Evolutionary conservation across 2,329 filamentous ascomycete species (phyloP).

Genomic region (Aspergillus ustus): DNA sequence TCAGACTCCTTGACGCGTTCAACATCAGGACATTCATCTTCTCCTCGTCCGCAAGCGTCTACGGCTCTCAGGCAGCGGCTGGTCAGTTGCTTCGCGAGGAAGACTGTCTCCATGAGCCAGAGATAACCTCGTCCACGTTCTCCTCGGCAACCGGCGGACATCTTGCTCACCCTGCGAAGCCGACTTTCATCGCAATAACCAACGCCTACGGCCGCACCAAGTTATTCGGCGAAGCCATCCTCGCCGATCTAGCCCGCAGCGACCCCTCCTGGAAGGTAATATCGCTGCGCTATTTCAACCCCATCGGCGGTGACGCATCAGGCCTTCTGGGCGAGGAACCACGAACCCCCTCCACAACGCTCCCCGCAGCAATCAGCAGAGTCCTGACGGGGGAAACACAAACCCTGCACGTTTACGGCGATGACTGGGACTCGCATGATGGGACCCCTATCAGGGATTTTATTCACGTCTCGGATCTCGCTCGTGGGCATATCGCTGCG

Average conservation of each 20-base stretch:
- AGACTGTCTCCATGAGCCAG: conserved; percentile 58
- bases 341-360: conserved; percentile 54
- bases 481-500: conserved; percentile 66
- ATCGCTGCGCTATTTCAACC: not conserved
- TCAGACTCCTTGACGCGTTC: conserved; percentile 61
- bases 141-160: conserved; percentile 46
- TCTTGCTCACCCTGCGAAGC: conserved; percentile 44
- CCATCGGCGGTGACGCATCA: not conserved
- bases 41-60: conserved; percentile 70
- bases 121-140: conserved; percentile 41
- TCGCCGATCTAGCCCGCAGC: conserved; percentile 59
- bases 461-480: conserved; percentile 69
- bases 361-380: conserved; percentile 67
- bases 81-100: conserved; percentile 61
- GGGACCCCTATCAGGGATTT: conserved; percentile 71
- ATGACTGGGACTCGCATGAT: conserved; percentile 68
- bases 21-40: conserved; percentile 70
- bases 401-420: conserved; percentile 64
- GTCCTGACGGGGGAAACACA: conserved; percentile 61
- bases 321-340: not conserved
- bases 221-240: conserved; percentile 69
- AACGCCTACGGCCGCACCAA: conserved; percentile 70
- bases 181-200: conserved; percentile 61
- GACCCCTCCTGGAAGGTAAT: not conserved
- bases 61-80: conserved; percentile 60